Evolutionary conservation across 495 filamentous ascomycete genomes (phyloP).

Genomic region (Aspergillus kassunensis): DNA sequence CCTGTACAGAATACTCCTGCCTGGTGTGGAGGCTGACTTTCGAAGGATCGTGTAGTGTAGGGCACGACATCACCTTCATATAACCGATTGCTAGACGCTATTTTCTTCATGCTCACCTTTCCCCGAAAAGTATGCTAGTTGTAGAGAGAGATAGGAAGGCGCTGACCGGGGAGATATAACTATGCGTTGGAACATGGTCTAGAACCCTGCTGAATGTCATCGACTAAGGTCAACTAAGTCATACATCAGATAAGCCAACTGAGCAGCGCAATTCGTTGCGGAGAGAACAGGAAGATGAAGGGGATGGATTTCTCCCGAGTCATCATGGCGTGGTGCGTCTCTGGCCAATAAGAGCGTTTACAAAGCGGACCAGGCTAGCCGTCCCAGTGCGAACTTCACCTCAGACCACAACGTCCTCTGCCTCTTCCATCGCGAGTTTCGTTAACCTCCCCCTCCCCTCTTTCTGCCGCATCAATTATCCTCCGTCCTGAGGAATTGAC

Average conservation of each 20-base stretch:
- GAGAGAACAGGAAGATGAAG: slow-evolving; percentile 13
- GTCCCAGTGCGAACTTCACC: slow-evolving; percentile 41
- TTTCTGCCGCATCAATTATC: slow-evolving; percentile 17
- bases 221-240: neutral
- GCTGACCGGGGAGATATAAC: neutral
- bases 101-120: neutral
- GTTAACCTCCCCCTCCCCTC: slow-evolving; percentile 32
- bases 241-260: neutral
- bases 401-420: slow-evolving; percentile 44
- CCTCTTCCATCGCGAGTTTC: slow-evolving; percentile 31
- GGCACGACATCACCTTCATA: slow-evolving; percentile 18
- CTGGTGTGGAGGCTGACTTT: slow-evolving; percentile 16
- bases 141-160: neutral
- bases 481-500: slow-evolving; percentile 20
- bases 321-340: slow-evolving; percentile 2
- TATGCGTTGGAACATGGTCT: neutral
- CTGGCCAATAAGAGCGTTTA: slow-evolving; percentile 34
- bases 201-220: neutral
- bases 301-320: slow-evolving; percentile 24
- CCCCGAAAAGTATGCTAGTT: neutral
- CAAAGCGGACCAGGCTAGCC: slow-evolving; percentile 34
- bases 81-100: slow-evolving; percentile 1
- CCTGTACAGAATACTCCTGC: slow-evolving; percentile 29
- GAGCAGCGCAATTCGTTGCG: too few relatives aligned
- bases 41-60: slow-evolving; percentile 23